Conservation (phyloP, 495 filamentous ascomycete genomes). For the Aspergillus carlsbadensis region DNA sequence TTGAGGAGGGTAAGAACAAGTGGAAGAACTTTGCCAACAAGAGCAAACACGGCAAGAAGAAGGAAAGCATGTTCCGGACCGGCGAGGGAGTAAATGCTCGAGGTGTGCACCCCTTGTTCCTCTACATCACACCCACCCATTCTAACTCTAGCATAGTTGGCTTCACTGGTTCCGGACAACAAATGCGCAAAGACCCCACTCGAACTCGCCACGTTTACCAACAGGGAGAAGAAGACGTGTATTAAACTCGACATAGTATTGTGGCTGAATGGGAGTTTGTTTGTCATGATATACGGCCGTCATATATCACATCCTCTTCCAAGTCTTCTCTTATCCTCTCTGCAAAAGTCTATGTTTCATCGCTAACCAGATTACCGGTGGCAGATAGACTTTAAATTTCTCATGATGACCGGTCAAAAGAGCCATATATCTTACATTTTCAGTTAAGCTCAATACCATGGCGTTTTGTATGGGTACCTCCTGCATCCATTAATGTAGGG, state of each 20-base stretch:
- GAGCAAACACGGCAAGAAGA: constrained; percentile 82
- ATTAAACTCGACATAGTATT: constrained; percentile 17
- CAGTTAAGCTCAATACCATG: not conserved
- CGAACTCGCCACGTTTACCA: constrained; percentile 86
- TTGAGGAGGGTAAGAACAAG: constrained; percentile 87
- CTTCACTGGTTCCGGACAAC: constrained; percentile 90
- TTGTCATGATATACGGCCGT: not conserved
- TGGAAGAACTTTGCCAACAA: constrained; percentile 91
- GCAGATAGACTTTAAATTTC: not conserved
- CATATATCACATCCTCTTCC: not conserved
- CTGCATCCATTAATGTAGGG: no score
- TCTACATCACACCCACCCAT: not conserved
- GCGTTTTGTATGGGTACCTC: not conserved
- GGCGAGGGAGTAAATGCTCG: constrained; percentile 79
- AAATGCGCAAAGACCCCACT: constrained; percentile 88
- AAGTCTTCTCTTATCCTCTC: not conserved
- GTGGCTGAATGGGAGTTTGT: not conserved
- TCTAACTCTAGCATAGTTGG: constrained; percentile 61
- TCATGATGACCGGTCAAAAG: not conserved
- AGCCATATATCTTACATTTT: not conserved
- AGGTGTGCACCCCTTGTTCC: constrained; percentile 53
- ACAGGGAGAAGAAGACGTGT: constrained; percentile 70
- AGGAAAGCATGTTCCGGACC: constrained; percentile 97
- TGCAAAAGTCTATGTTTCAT: constrained; percentile 1
- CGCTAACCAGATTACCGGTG: constrained; percentile 8